Evolutionary conservation across 2,329 filamentous ascomycete species (phyloP).

Genomic region (Pseudopithomyces chartarum): DNA sequence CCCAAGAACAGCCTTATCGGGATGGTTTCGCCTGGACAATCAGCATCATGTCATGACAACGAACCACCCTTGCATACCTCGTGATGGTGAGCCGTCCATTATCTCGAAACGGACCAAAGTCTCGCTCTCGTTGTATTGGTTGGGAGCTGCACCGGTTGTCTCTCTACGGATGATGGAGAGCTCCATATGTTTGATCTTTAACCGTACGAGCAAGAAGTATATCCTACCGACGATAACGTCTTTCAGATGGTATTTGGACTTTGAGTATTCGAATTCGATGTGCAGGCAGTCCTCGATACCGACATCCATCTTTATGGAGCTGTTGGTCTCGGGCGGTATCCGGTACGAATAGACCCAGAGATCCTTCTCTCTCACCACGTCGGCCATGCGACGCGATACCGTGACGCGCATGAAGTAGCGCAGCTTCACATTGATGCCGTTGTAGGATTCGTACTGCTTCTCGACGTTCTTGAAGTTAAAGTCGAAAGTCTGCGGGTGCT

Average conservation of each 20-base stretch:
- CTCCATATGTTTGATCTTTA: conserved; percentile 99
- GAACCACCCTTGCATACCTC: conserved; percentile 63
- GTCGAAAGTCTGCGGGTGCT: conserved; percentile 97
- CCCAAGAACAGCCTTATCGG: conserved; percentile 96
- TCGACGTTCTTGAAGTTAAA: conserved; percentile 99
- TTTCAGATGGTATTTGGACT: conserved; percentile 98
- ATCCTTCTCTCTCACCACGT: conserved; percentile 98
- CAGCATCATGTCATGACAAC: conserved; percentile 14
- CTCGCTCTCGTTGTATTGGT: conserved; percentile 99
- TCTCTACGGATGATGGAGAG: conserved; percentile 95
- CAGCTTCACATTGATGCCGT: conserved; percentile 98
- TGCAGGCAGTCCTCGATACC: conserved; percentile 99
- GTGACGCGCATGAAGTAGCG: conserved; percentile 98
- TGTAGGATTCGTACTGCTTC: conserved; percentile 99
- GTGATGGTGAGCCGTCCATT: conserved; percentile 98
- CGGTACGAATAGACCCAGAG: conserved; percentile 99
- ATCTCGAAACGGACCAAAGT: conserved; percentile 98
- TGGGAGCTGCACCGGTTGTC: conserved; percentile 93
- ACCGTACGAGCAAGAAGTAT: conserved; percentile 93
- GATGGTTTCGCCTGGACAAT: conserved; percentile 75
- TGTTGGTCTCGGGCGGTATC: conserved; percentile 97
- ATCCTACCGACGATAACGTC: conserved; percentile 98
- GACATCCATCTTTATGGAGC: conserved; percentile 99
- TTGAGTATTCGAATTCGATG: conserved; percentile 99
- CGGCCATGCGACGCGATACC: conserved; percentile 94